A percentile compares a stretch with the other conserved stretches of the same genome.
phyloP scores from a whole-genome alignment of 441 rosid genomes.

The Erysimum cheiri region DNA sequence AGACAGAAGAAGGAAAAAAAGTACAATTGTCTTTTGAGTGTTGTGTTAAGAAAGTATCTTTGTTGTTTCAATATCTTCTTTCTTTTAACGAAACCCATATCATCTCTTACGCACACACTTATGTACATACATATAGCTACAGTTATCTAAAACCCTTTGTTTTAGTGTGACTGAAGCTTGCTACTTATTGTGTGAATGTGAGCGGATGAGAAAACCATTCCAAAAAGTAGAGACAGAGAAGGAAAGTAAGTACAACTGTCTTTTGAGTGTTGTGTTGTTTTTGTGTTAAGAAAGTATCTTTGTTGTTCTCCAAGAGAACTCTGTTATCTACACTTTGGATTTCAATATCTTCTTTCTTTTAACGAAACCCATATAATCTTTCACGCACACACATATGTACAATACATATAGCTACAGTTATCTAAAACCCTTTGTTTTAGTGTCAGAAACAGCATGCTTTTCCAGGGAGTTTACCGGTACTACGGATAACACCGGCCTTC shows the following conservation, averaged over 20 bases:
- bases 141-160: conserved; percentile 28
- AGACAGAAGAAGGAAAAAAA: neutral
- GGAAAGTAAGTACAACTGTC: neutral
- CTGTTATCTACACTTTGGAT: neutral
- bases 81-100: neutral
- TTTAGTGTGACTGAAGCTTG: conserved; percentile 13
- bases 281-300: neutral
- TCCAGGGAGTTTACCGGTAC: conserved; percentile 64
- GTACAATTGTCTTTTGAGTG: neutral
- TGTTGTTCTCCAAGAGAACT: neutral
- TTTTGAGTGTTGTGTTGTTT: neutral
- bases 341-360: conserved; percentile 7
- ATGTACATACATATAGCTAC: conserved; percentile 16
- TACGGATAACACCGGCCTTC: conserved; percentile 59
- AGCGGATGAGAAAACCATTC: no score
- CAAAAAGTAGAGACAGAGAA: neutral
- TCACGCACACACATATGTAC: neutral
- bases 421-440: conserved; percentile 24
- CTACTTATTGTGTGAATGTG: no score
- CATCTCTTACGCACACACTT: neutral
- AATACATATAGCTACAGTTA: conserved; percentile 18
- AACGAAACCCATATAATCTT: neutral
- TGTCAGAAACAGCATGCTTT: conserved; percentile 68
- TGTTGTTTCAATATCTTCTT: neutral
- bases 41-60: neutral